These are phyloP conservation scores for Fusarium gaditjirri DNA, from an alignment of 2,329 filamentous ascomycete species.

Conservation along the genomic window DNA sequence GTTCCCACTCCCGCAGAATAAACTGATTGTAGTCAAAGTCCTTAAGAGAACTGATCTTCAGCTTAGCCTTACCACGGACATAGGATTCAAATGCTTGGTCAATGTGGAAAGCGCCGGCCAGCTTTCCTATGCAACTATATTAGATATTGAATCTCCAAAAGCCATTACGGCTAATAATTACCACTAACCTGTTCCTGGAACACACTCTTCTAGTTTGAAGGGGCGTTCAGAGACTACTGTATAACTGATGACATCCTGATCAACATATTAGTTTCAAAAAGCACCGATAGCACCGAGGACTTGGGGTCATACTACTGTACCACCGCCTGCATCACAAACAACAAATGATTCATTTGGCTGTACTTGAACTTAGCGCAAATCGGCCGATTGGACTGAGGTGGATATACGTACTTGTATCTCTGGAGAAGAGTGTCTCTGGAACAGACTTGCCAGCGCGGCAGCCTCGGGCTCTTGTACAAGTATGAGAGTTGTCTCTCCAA, in stretches of 20 bases:
- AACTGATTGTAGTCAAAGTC: not conserved
- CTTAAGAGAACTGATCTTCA: not conserved
- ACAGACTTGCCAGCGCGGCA: not conserved
- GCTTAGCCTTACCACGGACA: not conserved
- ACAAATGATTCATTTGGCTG: not conserved
- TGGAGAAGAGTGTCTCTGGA: not conserved
- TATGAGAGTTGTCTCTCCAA: not conserved
- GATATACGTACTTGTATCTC: not conserved
- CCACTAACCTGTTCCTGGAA: not conserved
- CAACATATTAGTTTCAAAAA: not conserved
- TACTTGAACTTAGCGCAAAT: rapidly evolving
- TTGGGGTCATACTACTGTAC: not conserved
- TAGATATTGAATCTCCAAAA: not conserved
- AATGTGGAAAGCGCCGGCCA: not conserved
- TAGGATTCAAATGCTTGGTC: not conserved
- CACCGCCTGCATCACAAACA: not conserved
- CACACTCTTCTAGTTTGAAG: not conserved
- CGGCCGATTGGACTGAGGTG: too few species aligned
- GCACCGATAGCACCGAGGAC: too few species aligned
- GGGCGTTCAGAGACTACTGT: not conserved
- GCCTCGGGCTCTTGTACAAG: not conserved
- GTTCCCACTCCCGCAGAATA: not conserved
- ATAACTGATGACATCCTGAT: not conserved
- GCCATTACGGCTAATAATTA: too few species aligned
- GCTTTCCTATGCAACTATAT: not conserved